phyloP scores from a whole-genome alignment of 768 basidiomycete genomes.

The Lentinus tigrinus region DNA sequence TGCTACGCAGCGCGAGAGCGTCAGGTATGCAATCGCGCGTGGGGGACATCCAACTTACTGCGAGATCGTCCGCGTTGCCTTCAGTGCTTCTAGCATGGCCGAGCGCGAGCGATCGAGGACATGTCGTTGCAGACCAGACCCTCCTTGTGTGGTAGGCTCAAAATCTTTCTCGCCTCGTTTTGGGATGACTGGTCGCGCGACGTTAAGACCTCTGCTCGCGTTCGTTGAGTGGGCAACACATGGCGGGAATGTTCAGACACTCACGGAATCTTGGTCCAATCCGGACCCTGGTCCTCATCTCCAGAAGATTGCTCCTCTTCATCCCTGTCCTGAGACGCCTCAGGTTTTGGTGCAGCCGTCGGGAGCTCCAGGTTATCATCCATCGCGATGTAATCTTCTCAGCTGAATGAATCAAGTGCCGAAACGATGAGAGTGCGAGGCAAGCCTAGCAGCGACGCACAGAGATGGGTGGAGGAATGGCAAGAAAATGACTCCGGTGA shows the following conservation, averaged over 20 bases:
- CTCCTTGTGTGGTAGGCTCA: slow-evolving; percentile 68
- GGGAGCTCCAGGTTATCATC: slow-evolving; percentile 60
- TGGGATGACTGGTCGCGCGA: slow-evolving; percentile 73
- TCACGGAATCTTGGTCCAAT: slow-evolving; percentile 80
- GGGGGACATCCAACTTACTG: slow-evolving; percentile 46
- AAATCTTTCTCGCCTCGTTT: slow-evolving; percentile 98
- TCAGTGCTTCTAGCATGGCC: slow-evolving; percentile 86
- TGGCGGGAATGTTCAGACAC: slow-evolving; percentile 9
- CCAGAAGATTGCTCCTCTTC: slow-evolving; percentile 57
- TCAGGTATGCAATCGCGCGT: not conserved
- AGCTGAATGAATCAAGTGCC: not conserved
- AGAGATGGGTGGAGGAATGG: not conserved
- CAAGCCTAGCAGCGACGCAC: not conserved
- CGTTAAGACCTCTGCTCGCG: slow-evolving; percentile 10
- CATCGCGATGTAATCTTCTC: slow-evolving; percentile 35
- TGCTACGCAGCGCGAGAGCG: slow-evolving; percentile 46
- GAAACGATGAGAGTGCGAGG: not conserved
- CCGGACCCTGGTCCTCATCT: slow-evolving; percentile 75
- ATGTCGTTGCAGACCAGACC: slow-evolving; percentile 77
- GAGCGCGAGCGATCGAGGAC: slow-evolving; percentile 75
- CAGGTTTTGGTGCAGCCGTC: slow-evolving; percentile 30
- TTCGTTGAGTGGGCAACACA: not conserved
- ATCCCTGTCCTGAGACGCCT: slow-evolving; percentile 34
- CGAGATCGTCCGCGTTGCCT: slow-evolving; percentile 69
- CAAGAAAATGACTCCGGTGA: slow-evolving; percentile 1